Evolutionary conservation across 768 basidiomycete species (phyloP), one percentile per base, ranked within the genome.

Genomic region (Strobilomyces confusus): DNA sequence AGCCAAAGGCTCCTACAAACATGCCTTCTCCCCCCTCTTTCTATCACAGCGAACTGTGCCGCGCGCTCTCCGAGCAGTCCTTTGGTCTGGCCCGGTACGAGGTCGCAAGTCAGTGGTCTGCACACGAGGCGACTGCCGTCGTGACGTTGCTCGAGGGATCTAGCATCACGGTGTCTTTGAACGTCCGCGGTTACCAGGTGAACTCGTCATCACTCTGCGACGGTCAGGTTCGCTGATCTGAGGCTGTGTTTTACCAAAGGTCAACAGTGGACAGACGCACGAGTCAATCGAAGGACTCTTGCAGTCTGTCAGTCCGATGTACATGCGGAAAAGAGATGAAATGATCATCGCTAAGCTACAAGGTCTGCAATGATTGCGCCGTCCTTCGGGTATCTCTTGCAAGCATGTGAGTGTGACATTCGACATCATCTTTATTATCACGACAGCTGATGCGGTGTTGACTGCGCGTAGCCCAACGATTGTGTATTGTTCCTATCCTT

Each of bases 251-350:
- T 52, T 58, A 51, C 53, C 46, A 49, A 57, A 68, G 69, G 30
- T 61, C 32, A 64, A 67, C 37, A 61, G 26, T 30, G 64, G 67
- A 42, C 55, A 58, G 52, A 66, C 68, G 9, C 81, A 79, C 52
- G 87, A 89, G 67, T 79, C 77, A 19, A 62, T 87, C 19, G 87
- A 87, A 45, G 74, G 72, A 29, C 72, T 88, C 25, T 73, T 89
- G 32, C 73, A 74, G 46, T 72, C 76, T 15, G 62, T 74, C 48
- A 89, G 87, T 64, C 73, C 76, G n/a, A 65, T 76, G 58, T 88
- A 83, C 60, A 66, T 65, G 43, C 67, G 68, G 55, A 78, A 70
- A 57, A 72, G 72, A 52, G 77, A 79, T 56, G 79, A 79, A 19
- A 57, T 66, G 25, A 69, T 84, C 48, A 65, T 82, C 33, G 58